A percentile compares a stretch with the other conserved stretches of the same genome.
phyloP scores from a whole-genome alignment of 805 yeast species.

The Nakazawaea laoshanensis region DNA sequence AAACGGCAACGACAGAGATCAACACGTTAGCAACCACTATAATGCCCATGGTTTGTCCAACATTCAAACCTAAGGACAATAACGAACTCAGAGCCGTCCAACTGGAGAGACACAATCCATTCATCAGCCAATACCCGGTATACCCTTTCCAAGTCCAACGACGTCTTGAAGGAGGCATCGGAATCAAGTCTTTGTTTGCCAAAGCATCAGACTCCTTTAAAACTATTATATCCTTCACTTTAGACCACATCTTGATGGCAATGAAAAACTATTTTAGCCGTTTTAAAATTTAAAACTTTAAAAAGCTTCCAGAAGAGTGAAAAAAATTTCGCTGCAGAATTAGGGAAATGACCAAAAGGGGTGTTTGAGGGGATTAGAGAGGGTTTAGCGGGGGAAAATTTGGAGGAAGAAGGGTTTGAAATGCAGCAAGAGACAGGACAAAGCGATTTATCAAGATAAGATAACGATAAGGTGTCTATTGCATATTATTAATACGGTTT shows the following conservation, averaged over 20 bases:
- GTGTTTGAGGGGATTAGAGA: too few species aligned
- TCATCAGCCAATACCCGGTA: conserved; percentile 16
- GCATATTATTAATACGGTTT: too few species aligned
- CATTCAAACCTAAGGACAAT: conserved; percentile 30
- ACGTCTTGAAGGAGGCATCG: conserved; percentile 28
- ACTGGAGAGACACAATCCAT: conserved; percentile 34
- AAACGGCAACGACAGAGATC: conserved; percentile 18
- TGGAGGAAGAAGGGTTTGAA: too few species aligned
- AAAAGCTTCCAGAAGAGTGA: too few species aligned
- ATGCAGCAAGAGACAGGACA: too few species aligned
- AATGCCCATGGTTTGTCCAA: conserved; percentile 32
- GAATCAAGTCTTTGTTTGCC: conserved; percentile 22
- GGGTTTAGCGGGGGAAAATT: too few species aligned
- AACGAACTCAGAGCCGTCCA: conserved; percentile 35
- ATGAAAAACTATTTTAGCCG: too few species aligned
- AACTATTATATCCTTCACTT: background rate
- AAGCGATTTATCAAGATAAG: too few species aligned
- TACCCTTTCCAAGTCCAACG: conserved; percentile 24
- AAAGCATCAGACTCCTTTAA: conserved; percentile 5
- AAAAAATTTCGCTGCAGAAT: too few species aligned
- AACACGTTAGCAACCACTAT: conserved; percentile 33
- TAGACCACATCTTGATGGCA: conserved; percentile 3
- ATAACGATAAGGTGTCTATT: too few species aligned
- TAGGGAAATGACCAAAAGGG: too few species aligned
- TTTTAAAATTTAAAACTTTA: too few species aligned